Percentiles rank a stretch among this genome's conserved stretches.
Conservation (phyloP, 164 flowering plant species). For the Tetracentron sinense region DNA sequence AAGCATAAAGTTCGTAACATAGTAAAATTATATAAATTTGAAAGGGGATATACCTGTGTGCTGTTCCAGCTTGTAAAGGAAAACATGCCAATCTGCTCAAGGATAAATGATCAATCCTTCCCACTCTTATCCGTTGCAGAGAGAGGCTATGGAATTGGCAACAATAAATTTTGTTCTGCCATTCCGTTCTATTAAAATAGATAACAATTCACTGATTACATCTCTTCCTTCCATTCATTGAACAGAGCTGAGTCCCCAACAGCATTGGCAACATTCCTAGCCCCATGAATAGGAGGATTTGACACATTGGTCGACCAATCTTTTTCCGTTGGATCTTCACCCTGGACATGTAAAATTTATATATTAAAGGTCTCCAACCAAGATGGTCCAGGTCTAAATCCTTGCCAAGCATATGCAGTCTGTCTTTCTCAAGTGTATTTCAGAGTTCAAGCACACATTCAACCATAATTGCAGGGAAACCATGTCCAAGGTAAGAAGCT, state of each 20-base stretch:
- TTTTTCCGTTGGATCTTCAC: slow-evolving; percentile 97
- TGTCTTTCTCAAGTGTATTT: too few species aligned
- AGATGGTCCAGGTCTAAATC: not conserved
- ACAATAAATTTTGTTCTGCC: slow-evolving; percentile 84
- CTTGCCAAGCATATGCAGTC: too few species aligned
- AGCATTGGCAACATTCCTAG: slow-evolving; percentile 84
- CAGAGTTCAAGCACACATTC: not conserved
- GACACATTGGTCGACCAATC: slow-evolving; percentile 98
- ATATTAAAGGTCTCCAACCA: not conserved
- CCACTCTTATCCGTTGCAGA: slow-evolving; percentile 77
- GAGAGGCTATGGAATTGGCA: slow-evolving; percentile 64
- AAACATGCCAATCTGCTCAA: slow-evolving; percentile 96
- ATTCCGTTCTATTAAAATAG: slow-evolving; percentile 77
- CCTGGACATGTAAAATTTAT: slow-evolving; percentile 34
- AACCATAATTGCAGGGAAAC: not conserved
- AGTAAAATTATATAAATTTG: not conserved
- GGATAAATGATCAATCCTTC: slow-evolving; percentile 93
- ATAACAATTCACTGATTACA: slow-evolving; percentile 98
- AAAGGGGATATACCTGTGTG: slow-evolving; percentile 59
- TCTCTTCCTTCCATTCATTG: slow-evolving; percentile 89
- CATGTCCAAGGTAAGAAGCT: too few species aligned
- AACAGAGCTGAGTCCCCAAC: slow-evolving; percentile 81
- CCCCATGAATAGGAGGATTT: slow-evolving; percentile 95
- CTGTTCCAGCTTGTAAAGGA: slow-evolving; percentile 94
- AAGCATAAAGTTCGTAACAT: not conserved